These are phyloP conservation scores for Gaertneriomyces sp. DNA, from an alignment of 192 early-diverging fungal genomes.

Conservation along the genomic window DNA sequence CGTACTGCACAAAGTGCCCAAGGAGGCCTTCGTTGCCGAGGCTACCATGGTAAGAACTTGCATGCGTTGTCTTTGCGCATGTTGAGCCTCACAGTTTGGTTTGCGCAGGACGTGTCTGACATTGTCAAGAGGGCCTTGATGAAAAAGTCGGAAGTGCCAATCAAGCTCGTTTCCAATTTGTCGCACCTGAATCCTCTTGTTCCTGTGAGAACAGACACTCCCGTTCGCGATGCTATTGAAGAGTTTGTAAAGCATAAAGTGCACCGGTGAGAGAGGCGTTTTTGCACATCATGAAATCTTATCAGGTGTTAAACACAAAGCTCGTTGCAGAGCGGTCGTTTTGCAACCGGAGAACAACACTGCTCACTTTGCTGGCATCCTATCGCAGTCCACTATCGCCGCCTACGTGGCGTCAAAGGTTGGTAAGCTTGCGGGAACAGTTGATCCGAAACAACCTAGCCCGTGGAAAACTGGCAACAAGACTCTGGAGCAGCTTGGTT, in stretches of 20 bases:
- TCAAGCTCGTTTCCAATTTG: conserved; percentile 47
- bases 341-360: conserved; percentile 28
- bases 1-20: conserved; percentile 46
- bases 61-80: not conserved
- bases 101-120: conserved; percentile 42
- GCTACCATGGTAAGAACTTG: conserved; percentile 28
- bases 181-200: conserved; percentile 45
- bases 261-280: conserved; percentile 25
- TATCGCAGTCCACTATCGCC: conserved; percentile 40
- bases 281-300: no score
- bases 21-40: conserved; percentile 19
- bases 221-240: conserved; percentile 38
- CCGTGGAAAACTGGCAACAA: conserved; percentile 13
- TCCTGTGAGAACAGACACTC: conserved; percentile 27
- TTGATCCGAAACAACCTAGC: conserved; percentile 10
- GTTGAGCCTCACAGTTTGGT: not conserved
- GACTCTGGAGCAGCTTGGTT: conserved; percentile 38
- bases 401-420: conserved; percentile 40
- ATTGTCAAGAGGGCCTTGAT: conserved; percentile 42
- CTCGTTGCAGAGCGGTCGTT: conserved; percentile 29
- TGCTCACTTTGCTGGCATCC: conserved; percentile 42
- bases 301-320: no score
- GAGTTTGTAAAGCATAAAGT: conserved; percentile 29
- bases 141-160: conserved; percentile 38
- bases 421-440: conserved; percentile 32